Evolutionary conservation across 495 filamentous ascomycete genomes (phyloP).

Genomic region (Alectoria sarmentosa): DNA sequence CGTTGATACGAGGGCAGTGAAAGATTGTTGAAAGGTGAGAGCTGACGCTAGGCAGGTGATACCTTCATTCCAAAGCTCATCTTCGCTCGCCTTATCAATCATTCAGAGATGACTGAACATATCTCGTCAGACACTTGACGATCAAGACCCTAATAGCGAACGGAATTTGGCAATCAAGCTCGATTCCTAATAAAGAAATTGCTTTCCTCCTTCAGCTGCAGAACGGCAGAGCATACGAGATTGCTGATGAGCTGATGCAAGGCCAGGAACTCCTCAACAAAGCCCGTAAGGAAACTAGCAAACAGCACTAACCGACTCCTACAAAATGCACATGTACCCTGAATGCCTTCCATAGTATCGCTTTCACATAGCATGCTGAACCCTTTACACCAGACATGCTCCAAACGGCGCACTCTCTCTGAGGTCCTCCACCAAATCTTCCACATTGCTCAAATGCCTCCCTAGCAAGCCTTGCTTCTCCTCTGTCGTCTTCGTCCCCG

Average conservation of each 20-base stretch:
- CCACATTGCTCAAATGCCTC: conserved; percentile 78
- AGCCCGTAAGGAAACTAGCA: too few species aligned
- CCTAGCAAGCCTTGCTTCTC: conserved; percentile 84
- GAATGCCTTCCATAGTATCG: not conserved
- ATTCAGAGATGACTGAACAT: too few species aligned
- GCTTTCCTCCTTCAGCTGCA: not conserved
- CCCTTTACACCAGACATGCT: conserved; percentile 18
- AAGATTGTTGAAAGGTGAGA: not conserved
- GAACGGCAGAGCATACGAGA: too few species aligned
- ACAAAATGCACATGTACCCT: not conserved
- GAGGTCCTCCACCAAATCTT: conserved; percentile 84
- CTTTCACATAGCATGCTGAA: not conserved
- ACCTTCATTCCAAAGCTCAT: too few species aligned
- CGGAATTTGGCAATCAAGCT: too few species aligned
- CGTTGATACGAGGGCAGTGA: not conserved
- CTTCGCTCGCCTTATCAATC: too few species aligned
- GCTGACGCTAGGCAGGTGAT: not conserved
- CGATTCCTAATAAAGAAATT: too few species aligned
- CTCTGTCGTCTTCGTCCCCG: conserved; percentile 62
- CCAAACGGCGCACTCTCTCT: conserved; percentile 57
- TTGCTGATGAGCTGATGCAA: too few species aligned
- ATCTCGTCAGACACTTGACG: too few species aligned
- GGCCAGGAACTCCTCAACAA: too few species aligned
- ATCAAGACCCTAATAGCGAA: too few species aligned
- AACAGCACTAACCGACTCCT: not conserved